Conservation (phyloP, 1,284 basidiomycete genomes). For the Xanthoconium separans region DNA sequence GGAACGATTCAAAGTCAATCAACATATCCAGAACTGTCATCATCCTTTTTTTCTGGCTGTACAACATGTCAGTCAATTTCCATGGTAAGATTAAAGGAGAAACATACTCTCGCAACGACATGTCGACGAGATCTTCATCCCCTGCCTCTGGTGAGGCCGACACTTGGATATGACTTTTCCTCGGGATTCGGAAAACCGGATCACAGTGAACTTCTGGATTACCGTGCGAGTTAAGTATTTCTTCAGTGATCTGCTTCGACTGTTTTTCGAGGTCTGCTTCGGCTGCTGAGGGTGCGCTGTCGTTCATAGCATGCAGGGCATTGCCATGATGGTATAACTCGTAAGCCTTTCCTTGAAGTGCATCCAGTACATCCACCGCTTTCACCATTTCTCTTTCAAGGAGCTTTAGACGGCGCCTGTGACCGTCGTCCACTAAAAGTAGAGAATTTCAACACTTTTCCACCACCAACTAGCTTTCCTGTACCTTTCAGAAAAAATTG, state of each 20-base stretch:
- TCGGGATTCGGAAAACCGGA: not conserved
- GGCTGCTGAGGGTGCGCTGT: not conserved
- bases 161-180: not conserved
- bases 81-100: not conserved
- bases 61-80: not conserved
- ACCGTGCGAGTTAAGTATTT: conserved; percentile 12
- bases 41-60: not conserved
- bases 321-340: conserved; percentile 13
- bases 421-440: conserved; percentile 29
- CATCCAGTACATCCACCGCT: conserved; percentile 23
- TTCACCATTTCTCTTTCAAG: conserved; percentile 30
- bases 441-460: not conserved
- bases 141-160: not conserved
- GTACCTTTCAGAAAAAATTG: conserved; percentile 29
- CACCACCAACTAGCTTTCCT: conserved; percentile 6
- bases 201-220: not conserved
- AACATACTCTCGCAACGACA: conserved; percentile 22
- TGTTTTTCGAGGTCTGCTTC: not conserved
- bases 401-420: conserved; percentile 28
- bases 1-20: not conserved
- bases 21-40: not conserved
- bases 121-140: conserved; percentile 29
- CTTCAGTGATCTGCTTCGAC: conserved; percentile 10
- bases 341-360: conserved; percentile 22
- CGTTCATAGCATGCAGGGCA: not conserved